A percentile compares a stretch with the other conserved stretches of the same genome.
Conservation (phyloP, 2,329 filamentous ascomycete genomes). For the Ambrosiella cleistominuta region DNA sequence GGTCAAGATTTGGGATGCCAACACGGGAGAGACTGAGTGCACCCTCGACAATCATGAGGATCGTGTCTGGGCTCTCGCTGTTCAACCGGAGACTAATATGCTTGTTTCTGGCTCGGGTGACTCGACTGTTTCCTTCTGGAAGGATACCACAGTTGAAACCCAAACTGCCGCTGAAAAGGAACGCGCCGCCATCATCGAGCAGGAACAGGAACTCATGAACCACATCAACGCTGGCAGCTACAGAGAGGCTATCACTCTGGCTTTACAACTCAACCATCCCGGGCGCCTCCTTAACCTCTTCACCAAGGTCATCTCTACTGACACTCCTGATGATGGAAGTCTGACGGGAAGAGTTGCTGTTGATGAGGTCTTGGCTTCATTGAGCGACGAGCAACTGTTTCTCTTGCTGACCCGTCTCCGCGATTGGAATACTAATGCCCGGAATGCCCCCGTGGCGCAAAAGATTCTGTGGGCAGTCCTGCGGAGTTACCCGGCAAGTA, state of each 20-base stretch:
- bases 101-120: constrained; percentile 86
- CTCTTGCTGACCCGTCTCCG: constrained; percentile 62
- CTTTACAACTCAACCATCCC: constrained; percentile 86
- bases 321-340: constrained; percentile 41
- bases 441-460: constrained; percentile 72
- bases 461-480: constrained; percentile 66
- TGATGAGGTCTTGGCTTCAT: constrained; percentile 61
- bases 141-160: constrained; percentile 71
- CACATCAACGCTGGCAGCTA: constrained; percentile 78
- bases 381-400: constrained; percentile 77
- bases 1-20: constrained; percentile 90
- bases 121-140: constrained; percentile 88
- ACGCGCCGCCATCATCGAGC: constrained; percentile 66
- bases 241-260: constrained; percentile 79
- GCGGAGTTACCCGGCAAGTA: constrained; percentile 60
- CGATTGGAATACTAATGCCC: constrained; percentile 95
- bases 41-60: constrained; percentile 96
- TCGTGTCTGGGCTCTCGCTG: constrained; percentile 76
- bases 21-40: constrained; percentile 65
- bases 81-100: constrained; percentile 49
- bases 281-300: constrained; percentile 73
- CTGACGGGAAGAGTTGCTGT: constrained; percentile 51
- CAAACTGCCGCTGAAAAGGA: constrained; percentile 56
- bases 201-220: constrained; percentile 88
- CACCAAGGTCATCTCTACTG: constrained; percentile 53